phyloP scores from a whole-genome alignment of 495 filamentous ascomycete genomes.

The Tetracladium setigerum region DNA sequence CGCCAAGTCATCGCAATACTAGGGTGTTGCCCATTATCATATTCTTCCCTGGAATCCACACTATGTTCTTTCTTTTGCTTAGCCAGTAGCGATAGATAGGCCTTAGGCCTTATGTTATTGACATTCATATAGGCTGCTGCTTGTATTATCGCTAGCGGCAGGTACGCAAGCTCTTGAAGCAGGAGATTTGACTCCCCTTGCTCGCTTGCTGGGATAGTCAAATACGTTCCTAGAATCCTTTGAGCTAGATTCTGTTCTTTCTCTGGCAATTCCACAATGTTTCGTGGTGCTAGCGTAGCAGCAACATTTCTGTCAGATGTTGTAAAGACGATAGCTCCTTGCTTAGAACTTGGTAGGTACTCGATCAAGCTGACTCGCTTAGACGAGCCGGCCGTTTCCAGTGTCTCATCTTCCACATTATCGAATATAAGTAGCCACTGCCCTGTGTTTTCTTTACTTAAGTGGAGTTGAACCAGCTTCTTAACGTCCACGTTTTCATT shows the following conservation, averaged over 20 bases:
- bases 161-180: slow-evolving; percentile 28
- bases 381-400: slow-evolving; percentile 6
- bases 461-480: slow-evolving; percentile 11
- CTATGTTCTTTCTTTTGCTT: slow-evolving; percentile 31
- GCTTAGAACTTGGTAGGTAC: slow-evolving; percentile 18
- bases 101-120: slow-evolving; percentile 26
- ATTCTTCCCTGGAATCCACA: slow-evolving; percentile 32
- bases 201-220: slow-evolving; percentile 8
- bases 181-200: slow-evolving; percentile 17
- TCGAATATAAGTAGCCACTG: slow-evolving; percentile 30
- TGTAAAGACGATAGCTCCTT: slow-evolving; percentile 11
- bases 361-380: slow-evolving; percentile 14
- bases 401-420: slow-evolving; percentile 20
- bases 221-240: slow-evolving; percentile 19
- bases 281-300: slow-evolving; percentile 10
- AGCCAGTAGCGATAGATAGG: slow-evolving; percentile 37
- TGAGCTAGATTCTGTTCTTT: slow-evolving; percentile 22
- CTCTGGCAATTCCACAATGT: slow-evolving; percentile 24
- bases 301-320: slow-evolving; percentile 12
- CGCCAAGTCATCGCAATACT: slow-evolving; percentile 49
- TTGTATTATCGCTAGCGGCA: slow-evolving; percentile 42
- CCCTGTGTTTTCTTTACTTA: slow-evolving; percentile 14
- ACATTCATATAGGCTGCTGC: slow-evolving; percentile 38
- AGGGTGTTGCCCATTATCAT: slow-evolving; percentile 40
- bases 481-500: slow-evolving; percentile 23